Conservation (phyloP, 2,329 filamentous ascomycete species). For the Fusarium vanettenii region DNA sequence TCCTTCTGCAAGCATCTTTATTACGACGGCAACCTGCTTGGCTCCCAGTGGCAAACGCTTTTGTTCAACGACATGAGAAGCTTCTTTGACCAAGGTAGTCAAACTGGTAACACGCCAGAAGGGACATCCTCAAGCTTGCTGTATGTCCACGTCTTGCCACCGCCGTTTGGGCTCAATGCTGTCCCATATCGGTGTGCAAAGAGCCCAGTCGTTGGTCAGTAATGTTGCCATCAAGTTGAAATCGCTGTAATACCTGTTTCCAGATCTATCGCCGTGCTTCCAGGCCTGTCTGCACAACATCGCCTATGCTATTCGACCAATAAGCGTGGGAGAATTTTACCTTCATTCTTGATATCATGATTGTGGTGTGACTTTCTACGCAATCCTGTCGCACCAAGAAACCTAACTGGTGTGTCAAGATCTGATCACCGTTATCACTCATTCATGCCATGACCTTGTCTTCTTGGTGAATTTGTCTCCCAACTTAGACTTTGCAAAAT, state of each 20-base stretch:
- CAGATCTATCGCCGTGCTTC: not conserved
- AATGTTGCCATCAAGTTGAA: not conserved
- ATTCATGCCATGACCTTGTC: not conserved
- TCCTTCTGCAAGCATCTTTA: conserved; percentile 23
- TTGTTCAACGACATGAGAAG: not conserved
- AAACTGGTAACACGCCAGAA: not conserved
- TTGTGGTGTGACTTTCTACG: not conserved
- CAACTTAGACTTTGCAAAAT: not conserved
- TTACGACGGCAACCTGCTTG: not conserved
- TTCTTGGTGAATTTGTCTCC: not conserved
- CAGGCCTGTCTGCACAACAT: not conserved
- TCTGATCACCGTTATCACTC: not conserved
- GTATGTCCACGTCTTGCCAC: not conserved
- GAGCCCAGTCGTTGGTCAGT: not conserved
- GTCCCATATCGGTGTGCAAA: not conserved
- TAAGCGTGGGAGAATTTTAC: not conserved
- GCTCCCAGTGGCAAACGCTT: not conserved
- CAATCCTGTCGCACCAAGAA: not conserved
- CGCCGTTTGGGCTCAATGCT: not conserved
- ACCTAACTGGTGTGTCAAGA: not conserved
- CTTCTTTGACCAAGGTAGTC: not conserved
- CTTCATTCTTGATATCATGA: not conserved
- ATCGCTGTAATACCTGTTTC: not conserved
- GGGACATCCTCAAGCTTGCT: no score
- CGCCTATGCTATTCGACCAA: not conserved